Conservation (phyloP, 805 yeast species). For the Metschnikowia similis region DNA sequence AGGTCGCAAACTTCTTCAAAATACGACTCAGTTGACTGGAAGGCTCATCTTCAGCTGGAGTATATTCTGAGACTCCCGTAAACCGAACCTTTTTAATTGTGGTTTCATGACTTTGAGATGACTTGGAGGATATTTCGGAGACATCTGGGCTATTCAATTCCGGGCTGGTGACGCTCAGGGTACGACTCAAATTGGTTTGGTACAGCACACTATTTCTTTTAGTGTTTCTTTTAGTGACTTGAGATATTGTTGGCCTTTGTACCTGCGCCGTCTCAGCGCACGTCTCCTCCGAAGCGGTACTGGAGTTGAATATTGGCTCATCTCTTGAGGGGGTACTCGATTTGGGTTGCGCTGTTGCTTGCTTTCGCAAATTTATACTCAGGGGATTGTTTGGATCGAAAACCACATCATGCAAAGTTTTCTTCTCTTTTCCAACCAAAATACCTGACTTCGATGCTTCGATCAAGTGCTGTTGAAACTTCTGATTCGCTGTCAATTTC, state of each 20-base stretch:
- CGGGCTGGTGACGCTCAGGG: not conserved
- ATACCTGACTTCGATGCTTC: slow-evolving; percentile 37
- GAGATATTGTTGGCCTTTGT: slow-evolving; percentile 12
- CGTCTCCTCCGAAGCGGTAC: not conserved
- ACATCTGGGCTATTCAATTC: not conserved
- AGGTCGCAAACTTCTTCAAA: slow-evolving; percentile 37
- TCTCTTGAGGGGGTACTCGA: not conserved
- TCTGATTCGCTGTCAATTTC: slow-evolving; percentile 34
- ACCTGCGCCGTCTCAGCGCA: not conserved
- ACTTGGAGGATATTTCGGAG: slow-evolving; percentile 9
- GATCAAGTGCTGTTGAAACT: slow-evolving; percentile 36
- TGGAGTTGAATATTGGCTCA: not conserved
- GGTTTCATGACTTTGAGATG: slow-evolving; percentile 9
- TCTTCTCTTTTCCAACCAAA: slow-evolving; percentile 35
- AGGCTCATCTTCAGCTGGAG: slow-evolving; percentile 55
- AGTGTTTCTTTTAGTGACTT: slow-evolving; percentile 15
- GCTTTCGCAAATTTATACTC: slow-evolving; percentile 13
- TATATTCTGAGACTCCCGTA: slow-evolving; percentile 47
- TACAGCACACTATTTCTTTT: slow-evolving; percentile 26
- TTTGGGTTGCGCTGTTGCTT: slow-evolving; percentile 1
- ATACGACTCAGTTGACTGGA: slow-evolving; percentile 35
- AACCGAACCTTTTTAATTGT: slow-evolving; percentile 45
- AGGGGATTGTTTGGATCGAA: slow-evolving; percentile 39
- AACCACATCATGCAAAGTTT: slow-evolving; percentile 30
- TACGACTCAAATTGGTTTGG: slow-evolving; percentile 6